Percentiles rank a stretch among this genome's conserved stretches.
These are phyloP conservation scores for Neocallimastix lanati DNA, from an alignment of 192 early-diverging fungal species.

Conservation along the genomic window DNA sequence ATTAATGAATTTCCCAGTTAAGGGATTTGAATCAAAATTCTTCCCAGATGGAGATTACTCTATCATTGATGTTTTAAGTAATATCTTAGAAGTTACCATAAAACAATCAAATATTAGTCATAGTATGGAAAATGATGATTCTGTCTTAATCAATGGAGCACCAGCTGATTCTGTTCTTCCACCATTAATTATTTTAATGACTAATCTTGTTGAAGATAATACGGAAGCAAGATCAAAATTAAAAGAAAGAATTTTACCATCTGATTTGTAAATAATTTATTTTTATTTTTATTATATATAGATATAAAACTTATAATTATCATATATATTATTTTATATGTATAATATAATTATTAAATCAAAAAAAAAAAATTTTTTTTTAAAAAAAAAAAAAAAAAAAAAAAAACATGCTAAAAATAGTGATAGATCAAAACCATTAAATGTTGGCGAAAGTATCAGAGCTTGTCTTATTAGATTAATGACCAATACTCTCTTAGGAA, in stretches of 20 bases:
- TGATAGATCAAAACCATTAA: slow-evolving; percentile 51
- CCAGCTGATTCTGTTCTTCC: slow-evolving; percentile 44
- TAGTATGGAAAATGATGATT: slow-evolving; percentile 21
- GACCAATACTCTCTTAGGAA: slow-evolving; percentile 39
- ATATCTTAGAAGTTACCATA: slow-evolving; percentile 1
- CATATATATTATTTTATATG: too few relatives aligned
- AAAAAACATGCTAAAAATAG: too few relatives aligned
- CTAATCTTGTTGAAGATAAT: slow-evolving; percentile 32
- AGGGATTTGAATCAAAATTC: slow-evolving; percentile 11
- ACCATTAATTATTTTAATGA: slow-evolving; percentile 46
- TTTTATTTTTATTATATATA: too few relatives aligned
- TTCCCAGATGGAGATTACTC: slow-evolving; percentile 8
- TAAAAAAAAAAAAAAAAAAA: too few relatives aligned
- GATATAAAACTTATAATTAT: too few relatives aligned
- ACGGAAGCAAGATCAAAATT: slow-evolving; percentile 14
- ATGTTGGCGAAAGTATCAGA: slow-evolving; percentile 36
- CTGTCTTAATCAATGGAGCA: slow-evolving; percentile 10
- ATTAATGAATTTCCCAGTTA: slow-evolving; percentile 35
- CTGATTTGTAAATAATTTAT: slow-evolving; percentile 53
- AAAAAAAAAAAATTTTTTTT: too few relatives aligned
- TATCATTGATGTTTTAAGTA: slow-evolving; percentile 9
- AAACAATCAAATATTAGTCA: slow-evolving; percentile 8
- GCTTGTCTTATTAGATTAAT: slow-evolving; percentile 47
- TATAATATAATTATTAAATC: too few relatives aligned
- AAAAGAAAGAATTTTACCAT: slow-evolving; percentile 29